Evolutionary conservation across 2,329 filamentous ascomycete genomes (phyloP), one percentile per base, ranked within the genome.

Genomic region (Aspergillus piperis): DNA sequence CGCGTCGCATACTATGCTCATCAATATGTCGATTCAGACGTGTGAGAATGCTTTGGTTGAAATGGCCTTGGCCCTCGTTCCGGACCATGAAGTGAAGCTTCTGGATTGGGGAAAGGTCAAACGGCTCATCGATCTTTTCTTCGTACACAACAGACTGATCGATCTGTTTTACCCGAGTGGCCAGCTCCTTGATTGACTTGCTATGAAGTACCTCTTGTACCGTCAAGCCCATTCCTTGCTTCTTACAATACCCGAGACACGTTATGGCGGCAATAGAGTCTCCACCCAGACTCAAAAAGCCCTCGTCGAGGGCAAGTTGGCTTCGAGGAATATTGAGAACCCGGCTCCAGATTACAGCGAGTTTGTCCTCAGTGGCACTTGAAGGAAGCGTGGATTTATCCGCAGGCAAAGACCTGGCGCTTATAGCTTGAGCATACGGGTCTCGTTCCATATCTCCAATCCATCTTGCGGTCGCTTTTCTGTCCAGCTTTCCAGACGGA

Each of bases 241-340:
- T 81, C 51, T 80, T 80, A 61, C 78, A 82, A 38, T 79, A 73
- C 2, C 77, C 77, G 59, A 81, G 75, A 41, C 81, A 80, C 51
- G 80, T 80, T 77, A 83, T 82, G 0, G 81, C 80, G 42, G 80
- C 80, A 57, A 82, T 82, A 0, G 80, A 82, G 58, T 83, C 81
- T 54, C 81, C 81, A 36, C 80, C 80, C 2, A 82, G 64, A 10
- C 73, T 77, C 3, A 82, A 64, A 62, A 82, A 83, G 44, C 74
- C 73, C 50, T 75, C 68, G 17, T 73, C 63, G 38, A 75, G 25
- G 27, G 70, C 69, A n/a, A 79, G 71, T 11, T 71, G 70, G 13
- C 58, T 63, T 10, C 65, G 58, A 0, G 75, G 73, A 17, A 78
- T 69, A 19, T 77, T 77, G n/a, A 78, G 71, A 5, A 78, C 72